Base-by-base conservation (phyloP, 169 alveolate genomes). In the Plasmodium vivax region DNA sequence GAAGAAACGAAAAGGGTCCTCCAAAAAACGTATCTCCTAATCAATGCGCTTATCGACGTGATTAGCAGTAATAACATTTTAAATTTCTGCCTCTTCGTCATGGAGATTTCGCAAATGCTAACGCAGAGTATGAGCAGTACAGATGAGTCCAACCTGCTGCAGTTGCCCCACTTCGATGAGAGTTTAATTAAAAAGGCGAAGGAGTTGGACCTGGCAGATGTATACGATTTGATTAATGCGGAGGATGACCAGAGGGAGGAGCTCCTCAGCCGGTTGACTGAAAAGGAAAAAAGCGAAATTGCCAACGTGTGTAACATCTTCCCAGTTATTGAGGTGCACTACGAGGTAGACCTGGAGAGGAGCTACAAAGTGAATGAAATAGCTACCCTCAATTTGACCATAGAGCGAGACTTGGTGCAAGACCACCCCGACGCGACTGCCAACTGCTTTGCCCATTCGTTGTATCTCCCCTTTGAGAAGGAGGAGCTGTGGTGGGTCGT, bases 401-500 rank as follows among this genome's bases (percentile, higher is more conserved):
- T 95, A 56, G 80, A 84, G 71, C 77, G 94, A 16, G 83, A 54
- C 34, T 45, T 93, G 27, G 41, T 93, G 73, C 97, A 98, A 62
- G 99, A 98, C 43, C 97, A 95, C 47, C 97, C 97, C 7, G 95
- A 96, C 45, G 96, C 96, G 3, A 23, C 38, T 6, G 34, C 77
- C 77, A 68, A 68, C 38, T 27, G 32, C 72, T 96, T 97, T 45
- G 99, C 98, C 3, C 97, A 96, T 80, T 98, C 99, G 12, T 99
- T 99, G 16, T 97, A 96, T 87, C 99, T 97, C 97, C 99, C 99
- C 7, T 96, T 97, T 90, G 99, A 97, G 90, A 99, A 99, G 97
- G 99, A 98, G 92, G 99, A 99, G 93, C 96, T 98, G 94, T 99
- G 99, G 99, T 99, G 99, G 99, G 96, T 99, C 41, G 98, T 99